Base-by-base conservation (phyloP, 495 filamentous ascomycete species). In the Neurospora sp. region DNA sequence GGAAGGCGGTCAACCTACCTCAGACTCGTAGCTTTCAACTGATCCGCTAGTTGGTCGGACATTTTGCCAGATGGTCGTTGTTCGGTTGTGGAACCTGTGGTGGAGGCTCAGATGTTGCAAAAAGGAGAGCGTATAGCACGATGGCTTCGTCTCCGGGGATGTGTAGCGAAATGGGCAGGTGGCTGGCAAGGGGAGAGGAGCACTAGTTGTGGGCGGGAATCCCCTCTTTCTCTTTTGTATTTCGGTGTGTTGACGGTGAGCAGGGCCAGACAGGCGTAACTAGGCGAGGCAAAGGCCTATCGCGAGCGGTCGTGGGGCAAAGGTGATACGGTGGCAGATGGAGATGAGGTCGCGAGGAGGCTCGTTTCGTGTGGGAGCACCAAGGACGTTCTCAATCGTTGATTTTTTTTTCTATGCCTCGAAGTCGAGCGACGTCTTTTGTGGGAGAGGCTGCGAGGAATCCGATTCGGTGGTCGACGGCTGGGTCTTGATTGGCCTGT, bases 1-100 rank as follows among this genome's bases (percentile, higher is more conserved):
- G 39, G 44, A 38, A 69, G 47, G 3, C 47, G 59, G 61, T 47
- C 71, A 72, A 81, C 86, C 79, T 82, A 93, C 90, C 86, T 89
- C 74, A 97, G 83, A 73, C 87, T 91, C 71, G 93, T 88, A 71
- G 89, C 90, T 78, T 88, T 85, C 72, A 95, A 84, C 82, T 94
- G 88, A 72, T 91, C 87, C 75, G 88, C 86, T 81, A 95, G 85
- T 73, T 84, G 71, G 71, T 85, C 83, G 70, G 84, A 75, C 85
- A 86, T 86, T 74, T 76, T 78, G 73, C 44, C 39, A 35, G 68
- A 35, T 37, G 41, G 69, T 18, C 8, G 12, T 39, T 69, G 44
- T 10, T 42, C 35, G 20, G 53, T 31, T 59, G 20, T 53, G 18
- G 22, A 20, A 22, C 53, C 39, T 39, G 47, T 61, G 31, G 42